Evolutionary conservation across 2,329 filamentous ascomycete species (phyloP).

Genomic region (Diplodia corticola): DNA sequence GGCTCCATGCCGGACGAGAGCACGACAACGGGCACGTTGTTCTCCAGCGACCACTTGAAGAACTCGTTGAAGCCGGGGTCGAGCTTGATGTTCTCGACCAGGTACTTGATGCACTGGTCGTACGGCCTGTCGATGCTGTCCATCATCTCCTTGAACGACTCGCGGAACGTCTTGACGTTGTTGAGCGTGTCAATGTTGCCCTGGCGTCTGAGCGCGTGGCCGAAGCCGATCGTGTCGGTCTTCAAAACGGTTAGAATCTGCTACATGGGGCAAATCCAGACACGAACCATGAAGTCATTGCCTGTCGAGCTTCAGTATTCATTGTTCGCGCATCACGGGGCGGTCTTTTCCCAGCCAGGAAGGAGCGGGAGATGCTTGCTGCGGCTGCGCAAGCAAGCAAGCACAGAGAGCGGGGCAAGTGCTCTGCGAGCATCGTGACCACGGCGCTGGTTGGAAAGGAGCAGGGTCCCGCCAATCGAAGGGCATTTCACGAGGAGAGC

Average conservation of each 20-base stretch:
- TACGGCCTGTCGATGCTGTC: slow-evolving; percentile 80
- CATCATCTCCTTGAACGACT: slow-evolving; percentile 89
- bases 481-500: neutral
- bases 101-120: slow-evolving; percentile 74
- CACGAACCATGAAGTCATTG: slow-evolving; percentile 64
- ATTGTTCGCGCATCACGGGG: neutral
- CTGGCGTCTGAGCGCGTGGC: slow-evolving; percentile 66
- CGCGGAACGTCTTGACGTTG: slow-evolving; percentile 70
- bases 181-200: slow-evolving; percentile 77
- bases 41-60: slow-evolving; percentile 74
- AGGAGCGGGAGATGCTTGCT: no score
- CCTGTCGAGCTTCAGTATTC: slow-evolving; percentile 42
- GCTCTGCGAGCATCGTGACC: neutral
- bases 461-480: neutral
- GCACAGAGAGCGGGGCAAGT: neutral
- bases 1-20: slow-evolving; percentile 91
- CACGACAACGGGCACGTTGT: slow-evolving; percentile 90
- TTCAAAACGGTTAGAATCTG: slow-evolving; percentile 56
- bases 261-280: neutral
- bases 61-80: slow-evolving; percentile 89
- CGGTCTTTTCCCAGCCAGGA: no score
- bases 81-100: slow-evolving; percentile 80
- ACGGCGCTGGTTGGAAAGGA: neutral
- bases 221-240: slow-evolving; percentile 92
- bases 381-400: neutral